Evolutionary conservation across 2,329 filamentous ascomycete genomes (phyloP), one percentile per base, ranked within the genome.

Genomic region (Pseudocercospora fijiensis): DNA sequence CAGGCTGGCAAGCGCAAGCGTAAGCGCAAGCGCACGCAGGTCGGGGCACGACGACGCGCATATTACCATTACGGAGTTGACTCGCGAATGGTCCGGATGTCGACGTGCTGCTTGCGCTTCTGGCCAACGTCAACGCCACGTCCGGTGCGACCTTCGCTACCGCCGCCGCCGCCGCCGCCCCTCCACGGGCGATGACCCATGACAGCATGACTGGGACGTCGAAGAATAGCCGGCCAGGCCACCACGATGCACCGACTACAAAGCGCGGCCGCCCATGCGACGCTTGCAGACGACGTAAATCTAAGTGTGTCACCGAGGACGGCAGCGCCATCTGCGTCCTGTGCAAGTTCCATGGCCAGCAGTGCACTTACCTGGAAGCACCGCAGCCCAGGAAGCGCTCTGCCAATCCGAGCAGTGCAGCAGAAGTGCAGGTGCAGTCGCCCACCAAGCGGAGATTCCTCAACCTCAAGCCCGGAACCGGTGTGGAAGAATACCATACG

Each of bases 401-500:
- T 57, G 47, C 62, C 13, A 49, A 57, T 13, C 26, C 58, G 27
- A 43, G 27, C 52, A 57, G 20, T 47, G 53, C 62, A 9, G 27
- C 63, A 26, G 56, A 61, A 26, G 52, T 43, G 20, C 61, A 61
- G 4, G 52, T 43, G 20, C 61, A 61, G 4, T 49, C 56, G 26
- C 59, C 64, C 8, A 27, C 59, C 30, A 70, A 70, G 51, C 64
- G 66, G 16, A 60, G 56, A 41, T 45, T 65, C 37, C 61, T 62
- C n/a, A 41, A 41, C 37, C 60, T 66, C 30, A 63, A 61, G 43
- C 68, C 65, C 1, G 70, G 70, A 16, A 69, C 67, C 1, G 65
- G 89, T 65, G 81, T 88, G 66, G 86, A 89, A 79, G 87, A 89
- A 68, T 88, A 89, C 85, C 86, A 87, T 75, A 88, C 89, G 75